Evolutionary conservation across 129 eudicot genomes (phyloP), one percentile per base, ranked within the genome.

Genomic region (Ambrosia artemisiifolia): DNA sequence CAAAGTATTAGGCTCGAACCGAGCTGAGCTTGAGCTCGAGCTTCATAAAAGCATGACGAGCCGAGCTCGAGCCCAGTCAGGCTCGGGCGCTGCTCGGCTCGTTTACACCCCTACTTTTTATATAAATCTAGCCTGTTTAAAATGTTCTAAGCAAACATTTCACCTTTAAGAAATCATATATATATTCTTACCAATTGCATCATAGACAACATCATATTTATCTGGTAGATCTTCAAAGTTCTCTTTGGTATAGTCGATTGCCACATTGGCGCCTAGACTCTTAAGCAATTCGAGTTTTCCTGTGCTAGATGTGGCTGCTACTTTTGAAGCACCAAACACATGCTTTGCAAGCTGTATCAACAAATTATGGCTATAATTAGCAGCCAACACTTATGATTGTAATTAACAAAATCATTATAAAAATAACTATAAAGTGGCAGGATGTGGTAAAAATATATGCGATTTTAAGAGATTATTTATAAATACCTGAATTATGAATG

Each of bases 201-300:
- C 98, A 42, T 87, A 93, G 73, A 93, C 96, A 20, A 90, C 88
- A 36, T 93, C 98, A 35, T 82, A 93, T 78, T 93, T 93, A 60
- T 90, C 96, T 0, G 88, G 92, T 13, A 90, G 80, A 35, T 87
- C 96, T 88, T 90, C 96, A 30, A 90, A 82, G 49, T 93, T 93
- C 81, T 85, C 87, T 79, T 90, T 89, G 43, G 95, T 87, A 86
- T 93, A 93, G 75, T 93, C 98, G 20, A 93, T 93, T 24, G 95
- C 92, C 24, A 89, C 63, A 82, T 93, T 96, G 16, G 86, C 90
- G 2, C 98, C 98, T 64, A 93, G 85, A 72, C 95, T 93, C 81
- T 80, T 93, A 13, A 93, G 80, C 57, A 93, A 67, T 43, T 93
- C 95, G 42, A 89, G 69, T 60, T 93, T 93, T 42, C 86, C 80